Evolutionary conservation across 805 yeast species (phyloP).

Genomic region (Metschnikowia santaceciliae): DNA sequence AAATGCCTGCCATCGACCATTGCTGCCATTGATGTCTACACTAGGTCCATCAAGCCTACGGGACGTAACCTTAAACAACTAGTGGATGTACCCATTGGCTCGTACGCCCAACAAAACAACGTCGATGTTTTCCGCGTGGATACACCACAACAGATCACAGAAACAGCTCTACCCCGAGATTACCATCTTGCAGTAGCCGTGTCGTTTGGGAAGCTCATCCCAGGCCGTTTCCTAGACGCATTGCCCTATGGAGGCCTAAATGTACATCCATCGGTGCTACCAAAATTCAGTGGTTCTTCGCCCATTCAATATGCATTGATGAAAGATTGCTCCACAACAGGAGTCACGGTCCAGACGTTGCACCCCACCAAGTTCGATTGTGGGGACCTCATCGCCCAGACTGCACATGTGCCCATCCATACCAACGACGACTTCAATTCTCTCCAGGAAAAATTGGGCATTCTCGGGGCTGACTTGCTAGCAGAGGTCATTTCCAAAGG

Average conservation of each 20-base stretch:
- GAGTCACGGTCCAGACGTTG: slow-evolving; percentile 84
- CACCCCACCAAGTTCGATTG: slow-evolving; percentile 84
- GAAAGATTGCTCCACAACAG: slow-evolving; percentile 59
- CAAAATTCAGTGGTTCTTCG: slow-evolving; percentile 80
- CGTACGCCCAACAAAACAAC: slow-evolving; percentile 29
- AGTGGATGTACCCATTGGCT: slow-evolving; percentile 53
- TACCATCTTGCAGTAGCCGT: slow-evolving; percentile 83
- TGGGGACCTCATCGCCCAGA: slow-evolving; percentile 66
- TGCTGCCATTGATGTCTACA: slow-evolving; percentile 53
- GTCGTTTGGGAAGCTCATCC: slow-evolving; percentile 83
- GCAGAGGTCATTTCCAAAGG: slow-evolving; percentile 37
- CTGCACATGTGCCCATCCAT: slow-evolving; percentile 39
- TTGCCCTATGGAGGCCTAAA: slow-evolving; percentile 70
- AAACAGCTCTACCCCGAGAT: slow-evolving; percentile 9
- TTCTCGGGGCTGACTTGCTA: slow-evolving; percentile 59
- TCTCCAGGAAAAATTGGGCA: slow-evolving; percentile 51
- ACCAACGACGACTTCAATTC: slow-evolving; percentile 42
- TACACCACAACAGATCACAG: slow-evolving; percentile 20
- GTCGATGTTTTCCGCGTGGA: slow-evolving; percentile 52
- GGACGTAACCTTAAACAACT: slow-evolving; percentile 52
- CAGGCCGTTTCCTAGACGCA: slow-evolving; percentile 47
- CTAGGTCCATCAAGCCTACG: slow-evolving; percentile 57
- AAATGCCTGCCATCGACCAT: slow-evolving; percentile 16
- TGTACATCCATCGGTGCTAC: slow-evolving; percentile 89
- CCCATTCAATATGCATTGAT: slow-evolving; percentile 81